A percentile compares a stretch with the other conserved stretches of the same genome.
Evolutionary conservation across 768 basidiomycete species (phyloP).

Genomic region (Pulveroboletus sp.): DNA sequence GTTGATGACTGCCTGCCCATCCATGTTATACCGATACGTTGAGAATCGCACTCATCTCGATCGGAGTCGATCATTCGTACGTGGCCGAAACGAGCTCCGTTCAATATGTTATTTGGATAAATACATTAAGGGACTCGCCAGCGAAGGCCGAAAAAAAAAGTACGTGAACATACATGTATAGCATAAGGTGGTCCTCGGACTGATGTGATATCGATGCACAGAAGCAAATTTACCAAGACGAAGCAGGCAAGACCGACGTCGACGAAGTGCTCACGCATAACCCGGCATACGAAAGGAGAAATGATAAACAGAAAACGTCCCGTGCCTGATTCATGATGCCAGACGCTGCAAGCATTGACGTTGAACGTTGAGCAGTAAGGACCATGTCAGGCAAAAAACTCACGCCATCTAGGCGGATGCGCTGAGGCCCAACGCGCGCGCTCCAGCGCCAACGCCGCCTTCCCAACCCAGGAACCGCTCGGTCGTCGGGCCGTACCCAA

Average conservation of each 20-base stretch:
- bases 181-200: slow-evolving; percentile 11
- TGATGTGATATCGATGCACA: slow-evolving; percentile 22
- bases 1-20: neutral
- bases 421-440: slow-evolving; percentile 68
- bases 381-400: slow-evolving; percentile 15
- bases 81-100: neutral
- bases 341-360: too few relatives aligned
- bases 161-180: slow-evolving; percentile 9
- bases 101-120: slow-evolving; percentile 5
- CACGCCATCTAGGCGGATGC: slow-evolving; percentile 29
- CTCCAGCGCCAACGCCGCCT: slow-evolving; percentile 74
- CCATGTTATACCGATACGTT: too few relatives aligned
- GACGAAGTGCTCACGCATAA: neutral
- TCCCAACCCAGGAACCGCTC: slow-evolving; percentile 82
- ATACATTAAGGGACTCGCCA: slow-evolving; percentile 15
- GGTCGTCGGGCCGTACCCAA: slow-evolving; percentile 31
- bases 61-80: neutral
- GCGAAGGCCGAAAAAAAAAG: slow-evolving; percentile 14
- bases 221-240: neutral
- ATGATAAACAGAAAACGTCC: neutral
- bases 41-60: neutral
- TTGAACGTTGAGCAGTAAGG: slow-evolving; percentile 17
- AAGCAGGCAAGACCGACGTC: neutral
- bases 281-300: too few relatives aligned
- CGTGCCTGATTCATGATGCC: neutral